Base-by-base conservation (phyloP, 495 filamentous ascomycete genomes). In the Tuber indicum region DNA sequence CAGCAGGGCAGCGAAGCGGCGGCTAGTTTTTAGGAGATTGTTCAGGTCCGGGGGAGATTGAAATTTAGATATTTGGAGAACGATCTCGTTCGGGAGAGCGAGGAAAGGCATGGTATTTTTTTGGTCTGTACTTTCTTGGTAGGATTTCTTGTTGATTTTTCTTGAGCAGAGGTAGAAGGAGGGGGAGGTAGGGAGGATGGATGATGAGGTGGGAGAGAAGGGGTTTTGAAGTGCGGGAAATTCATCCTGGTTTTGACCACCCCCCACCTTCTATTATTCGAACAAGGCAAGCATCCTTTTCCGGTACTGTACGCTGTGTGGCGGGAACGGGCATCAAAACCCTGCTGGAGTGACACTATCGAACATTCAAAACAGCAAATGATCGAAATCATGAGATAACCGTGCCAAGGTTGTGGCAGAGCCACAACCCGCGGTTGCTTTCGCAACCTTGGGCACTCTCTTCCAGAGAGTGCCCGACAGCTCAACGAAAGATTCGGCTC, bases 11-110 rank as follows among this genome's bases (percentile, higher is more conserved):
- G 46, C 58, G 74, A 75, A 75, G 39, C 74, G 42, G 21, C 41
- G 74, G 58, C 74, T 70, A 36, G 74, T 75, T 75, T 75, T 70
- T n/a, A 75, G 74, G 69, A 72, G 74, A 47, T 44, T 45, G 71
- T 72, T 72, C 26, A 72, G 32, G 44, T 75, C 74, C 16, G 66
- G n/a, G 16, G 69, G 74, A 16, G 58, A 62, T 62, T 62, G 58
- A 16, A 62, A 62, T 62, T 62, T 62, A n/a, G 58, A 62, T 62
- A 62, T 62, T 62, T 62, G 58, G 58, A 62, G 58, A 32, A 62
- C n/a, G 58, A 62, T 62, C 58, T 62, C 58, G n/a, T 62, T 62
- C n/a, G 58, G 58, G 58, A 62, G 58, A 10, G n/a, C 58, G 16
- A 62, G 58, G 58, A 62, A 62, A 32, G 58, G 58, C 58, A 62